Base-by-base conservation (phyloP, 2,329 filamentous ascomycete species). In the Neonectria punicea region DNA sequence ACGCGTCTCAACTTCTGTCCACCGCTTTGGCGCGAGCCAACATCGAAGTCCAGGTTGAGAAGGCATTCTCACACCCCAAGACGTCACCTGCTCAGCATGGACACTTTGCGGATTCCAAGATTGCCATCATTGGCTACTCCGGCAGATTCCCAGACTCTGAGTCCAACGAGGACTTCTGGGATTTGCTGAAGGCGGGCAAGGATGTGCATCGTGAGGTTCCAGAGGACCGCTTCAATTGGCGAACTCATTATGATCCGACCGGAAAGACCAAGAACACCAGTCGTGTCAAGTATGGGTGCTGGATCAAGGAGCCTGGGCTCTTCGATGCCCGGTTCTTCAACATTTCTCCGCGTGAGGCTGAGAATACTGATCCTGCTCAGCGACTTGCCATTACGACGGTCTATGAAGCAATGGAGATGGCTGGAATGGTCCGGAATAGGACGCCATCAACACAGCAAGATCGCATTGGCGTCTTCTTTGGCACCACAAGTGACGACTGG, bases 321-420 rank as follows among this genome's bases (percentile, higher is more conserved):
- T 94, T 95, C 70, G 92, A 95, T 73, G 87, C 91, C 1, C 83
- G 87, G 0, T 94, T 95, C 82, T 95, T 95, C 85, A 93, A 93
- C 77, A 94, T 95, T 85, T 94, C 91, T 39, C 92, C 92, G 1
- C 86, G 90, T 65, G 92, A 95, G 78, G 92, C 92, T 11, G 85
- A 87, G 51, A 89, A 93, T 70, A 91, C 88, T 0, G 92, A 95
- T 76, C 93, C 93, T 0, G 91, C 91, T 80, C 92, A 93, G 74
- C 85, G 93, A 65, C 82, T 94, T 20, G 90, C 90, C 2, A 81
- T 96, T 1, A 86, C 90, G 10, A 93, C 92, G 1, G 90, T 92
- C 0, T 95, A 94, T 70, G 93, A 95, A 73, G 92, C 93, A 0
- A 82, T 96, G 43, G 92, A 96, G 75, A 90, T 90, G 85, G 88